Conservation (phyloP, 768 basidiomycete genomes). For the Suillus ampliporus region DNA sequence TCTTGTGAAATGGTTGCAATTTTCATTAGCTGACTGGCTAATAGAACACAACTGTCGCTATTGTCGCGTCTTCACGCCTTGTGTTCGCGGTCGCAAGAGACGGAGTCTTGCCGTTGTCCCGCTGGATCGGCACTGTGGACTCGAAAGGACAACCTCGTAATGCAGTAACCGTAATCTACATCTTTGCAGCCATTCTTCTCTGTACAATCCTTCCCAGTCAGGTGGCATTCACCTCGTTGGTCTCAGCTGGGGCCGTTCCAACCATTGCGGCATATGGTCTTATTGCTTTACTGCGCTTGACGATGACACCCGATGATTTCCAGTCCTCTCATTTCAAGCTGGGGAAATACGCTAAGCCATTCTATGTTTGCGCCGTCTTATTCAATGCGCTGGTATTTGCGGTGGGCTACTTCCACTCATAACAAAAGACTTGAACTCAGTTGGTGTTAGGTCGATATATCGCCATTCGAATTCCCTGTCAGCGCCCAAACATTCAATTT, state of each 20-base stretch:
- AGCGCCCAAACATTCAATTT: slow-evolving; percentile 82
- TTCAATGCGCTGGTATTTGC: slow-evolving; percentile 81
- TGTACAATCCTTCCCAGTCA: slow-evolving; percentile 89
- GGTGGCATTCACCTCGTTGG: slow-evolving; percentile 90
- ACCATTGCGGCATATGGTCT: slow-evolving; percentile 90
- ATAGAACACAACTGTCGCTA: slow-evolving; percentile 85
- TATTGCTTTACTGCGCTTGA: slow-evolving; percentile 75
- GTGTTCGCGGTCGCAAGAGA: slow-evolving; percentile 95
- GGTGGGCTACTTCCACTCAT: slow-evolving; percentile 48
- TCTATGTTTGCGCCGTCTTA: slow-evolving; percentile 68
- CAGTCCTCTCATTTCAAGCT: slow-evolving; percentile 74
- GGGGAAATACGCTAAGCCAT: slow-evolving; percentile 66
- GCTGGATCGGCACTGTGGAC: slow-evolving; percentile 83
- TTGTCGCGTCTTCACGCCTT: slow-evolving; percentile 88
- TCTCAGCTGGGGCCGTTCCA: slow-evolving; percentile 85
- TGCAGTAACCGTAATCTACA: slow-evolving; percentile 86
- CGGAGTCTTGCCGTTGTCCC: slow-evolving; percentile 83
- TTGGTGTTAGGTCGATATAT: slow-evolving; percentile 68
- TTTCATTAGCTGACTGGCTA: slow-evolving; percentile 5
- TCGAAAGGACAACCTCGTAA: slow-evolving; percentile 75
- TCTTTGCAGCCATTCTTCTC: slow-evolving; percentile 76
- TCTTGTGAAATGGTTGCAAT: not conserved
- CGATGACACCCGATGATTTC: slow-evolving; percentile 80
- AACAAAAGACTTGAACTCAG: slow-evolving; percentile 11
- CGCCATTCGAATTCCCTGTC: slow-evolving; percentile 89